A percentile compares a stretch with the other conserved stretches of the same genome.
Conservation (phyloP, 345 rosid genomes). For the Citrus maxima region DNA sequence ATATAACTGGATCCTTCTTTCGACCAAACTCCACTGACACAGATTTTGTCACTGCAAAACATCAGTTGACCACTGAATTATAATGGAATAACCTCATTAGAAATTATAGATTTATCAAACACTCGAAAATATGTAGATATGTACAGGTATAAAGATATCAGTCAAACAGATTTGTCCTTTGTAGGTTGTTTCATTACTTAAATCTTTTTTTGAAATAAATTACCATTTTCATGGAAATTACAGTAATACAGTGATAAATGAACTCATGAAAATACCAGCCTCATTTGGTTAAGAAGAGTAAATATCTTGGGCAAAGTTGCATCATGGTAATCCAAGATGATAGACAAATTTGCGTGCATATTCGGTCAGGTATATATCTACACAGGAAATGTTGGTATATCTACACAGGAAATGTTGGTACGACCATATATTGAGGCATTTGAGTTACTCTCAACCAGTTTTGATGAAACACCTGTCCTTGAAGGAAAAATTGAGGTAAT, state of each 20-base stretch:
- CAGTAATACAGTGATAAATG: neutral
- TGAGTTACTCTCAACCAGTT: neutral
- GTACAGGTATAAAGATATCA: neutral
- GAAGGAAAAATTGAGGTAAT: neutral
- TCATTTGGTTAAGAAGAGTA: neutral
- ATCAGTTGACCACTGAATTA: constrained; percentile 8
- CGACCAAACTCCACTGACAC: constrained; percentile 68
- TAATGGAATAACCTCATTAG: neutral
- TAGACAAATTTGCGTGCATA: neutral
- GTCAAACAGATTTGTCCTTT: neutral
- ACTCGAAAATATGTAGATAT: neutral
- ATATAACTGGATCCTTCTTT: constrained; percentile 69
- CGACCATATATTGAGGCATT: neutral
- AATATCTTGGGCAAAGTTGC: neutral
- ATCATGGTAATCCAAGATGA: too few relatives aligned
- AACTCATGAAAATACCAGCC: neutral
- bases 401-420: neutral
- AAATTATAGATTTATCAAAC: neutral
- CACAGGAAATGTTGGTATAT: neutral
- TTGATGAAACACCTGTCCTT: neutral
- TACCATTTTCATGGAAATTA: neutral
- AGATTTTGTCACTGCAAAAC: constrained; percentile 61
- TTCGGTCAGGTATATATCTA: neutral
- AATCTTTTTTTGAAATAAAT: neutral
- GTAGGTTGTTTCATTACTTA: neutral